Conservation (phyloP, 495 filamentous ascomycete species). For the Ramalina intermedia region DNA sequence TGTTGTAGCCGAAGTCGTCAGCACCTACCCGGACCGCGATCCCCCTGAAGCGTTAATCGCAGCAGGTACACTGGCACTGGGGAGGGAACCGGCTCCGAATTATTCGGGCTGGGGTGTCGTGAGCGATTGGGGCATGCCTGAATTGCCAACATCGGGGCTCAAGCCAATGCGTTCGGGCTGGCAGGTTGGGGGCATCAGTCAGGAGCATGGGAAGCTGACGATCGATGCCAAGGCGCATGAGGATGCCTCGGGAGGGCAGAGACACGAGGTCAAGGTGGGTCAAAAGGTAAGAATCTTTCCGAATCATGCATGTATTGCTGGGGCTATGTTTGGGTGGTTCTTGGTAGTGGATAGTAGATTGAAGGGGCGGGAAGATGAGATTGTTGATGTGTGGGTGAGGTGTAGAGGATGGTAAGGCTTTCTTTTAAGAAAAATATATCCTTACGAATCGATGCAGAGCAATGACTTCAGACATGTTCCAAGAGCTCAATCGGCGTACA, state of each 20-base stretch:
- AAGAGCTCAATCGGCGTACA: no score
- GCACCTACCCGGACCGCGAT: conserved; percentile 44
- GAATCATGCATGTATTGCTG: conserved; percentile 75
- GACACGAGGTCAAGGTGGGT: conserved; percentile 18
- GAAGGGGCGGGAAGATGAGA: conserved; percentile 35
- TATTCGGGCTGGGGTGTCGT: conserved; percentile 66
- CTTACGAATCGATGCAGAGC: no score
- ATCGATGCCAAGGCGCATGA: neutral
- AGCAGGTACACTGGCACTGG: conserved; percentile 57
- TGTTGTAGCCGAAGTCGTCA: conserved; percentile 57
- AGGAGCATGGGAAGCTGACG: conserved; percentile 52
- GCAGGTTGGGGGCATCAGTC: conserved; percentile 45
- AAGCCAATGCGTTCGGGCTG: conserved; percentile 26
- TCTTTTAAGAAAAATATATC: no score
- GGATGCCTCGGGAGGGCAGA: neutral
- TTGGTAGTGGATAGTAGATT: conserved; percentile 51
- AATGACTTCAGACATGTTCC: no score
- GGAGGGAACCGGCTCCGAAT: conserved; percentile 56
- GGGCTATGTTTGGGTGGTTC: conserved; percentile 59
- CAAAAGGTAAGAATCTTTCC: conserved; percentile 57
- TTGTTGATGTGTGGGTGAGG: conserved; percentile 58
- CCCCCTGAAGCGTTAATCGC: conserved; percentile 53
- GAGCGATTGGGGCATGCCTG: conserved; percentile 35
- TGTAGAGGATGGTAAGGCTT: conserved; percentile 11
- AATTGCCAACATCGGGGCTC: neutral